These are phyloP conservation scores for Pythium dissotocum DNA, from an alignment of 352 stramenopile species.

Conservation along the genomic window DNA sequence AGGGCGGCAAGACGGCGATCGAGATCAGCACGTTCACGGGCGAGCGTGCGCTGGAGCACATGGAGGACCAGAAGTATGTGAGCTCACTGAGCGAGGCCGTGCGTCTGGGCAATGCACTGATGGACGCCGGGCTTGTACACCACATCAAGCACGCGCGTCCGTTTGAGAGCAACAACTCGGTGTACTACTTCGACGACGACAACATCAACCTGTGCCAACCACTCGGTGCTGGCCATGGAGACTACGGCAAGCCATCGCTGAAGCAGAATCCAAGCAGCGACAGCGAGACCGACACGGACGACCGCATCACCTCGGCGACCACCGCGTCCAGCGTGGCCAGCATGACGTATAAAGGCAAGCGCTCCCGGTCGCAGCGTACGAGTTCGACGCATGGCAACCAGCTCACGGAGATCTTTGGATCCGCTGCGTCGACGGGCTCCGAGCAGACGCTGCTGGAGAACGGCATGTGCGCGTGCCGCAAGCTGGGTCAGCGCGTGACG, in stretches of 20 bases:
- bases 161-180: conserved; percentile 34
- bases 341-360: conserved; percentile 13
- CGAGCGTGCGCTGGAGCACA: conserved; percentile 34
- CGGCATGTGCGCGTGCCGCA: conserved; percentile 35
- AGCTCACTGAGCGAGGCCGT: conserved; percentile 34
- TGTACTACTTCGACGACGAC: conserved; percentile 51
- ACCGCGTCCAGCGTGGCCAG: too few relatives aligned
- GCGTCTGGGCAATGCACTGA: conserved; percentile 48
- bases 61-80: conserved; percentile 38
- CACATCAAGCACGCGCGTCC: conserved; percentile 41
- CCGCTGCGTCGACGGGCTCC: conserved; percentile 39
- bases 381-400: conserved; percentile 41
- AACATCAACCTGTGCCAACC: conserved; percentile 38
- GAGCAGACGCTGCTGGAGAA: conserved; percentile 32
- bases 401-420: conserved; percentile 29
- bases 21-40: conserved; percentile 31
- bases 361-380: conserved; percentile 34
- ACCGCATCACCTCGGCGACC: neutral
- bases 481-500: conserved; percentile 38
- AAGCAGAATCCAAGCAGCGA: neutral
- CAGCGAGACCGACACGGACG: neutral
- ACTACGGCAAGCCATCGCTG: neutral
- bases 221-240: neutral
- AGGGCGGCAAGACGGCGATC: conserved; percentile 3
- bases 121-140: conserved; percentile 51